A percentile compares a stretch with the other conserved stretches of the same genome.
Conservation (phyloP, 331 rosid genomes). For the Quercus tomentella region DNA sequence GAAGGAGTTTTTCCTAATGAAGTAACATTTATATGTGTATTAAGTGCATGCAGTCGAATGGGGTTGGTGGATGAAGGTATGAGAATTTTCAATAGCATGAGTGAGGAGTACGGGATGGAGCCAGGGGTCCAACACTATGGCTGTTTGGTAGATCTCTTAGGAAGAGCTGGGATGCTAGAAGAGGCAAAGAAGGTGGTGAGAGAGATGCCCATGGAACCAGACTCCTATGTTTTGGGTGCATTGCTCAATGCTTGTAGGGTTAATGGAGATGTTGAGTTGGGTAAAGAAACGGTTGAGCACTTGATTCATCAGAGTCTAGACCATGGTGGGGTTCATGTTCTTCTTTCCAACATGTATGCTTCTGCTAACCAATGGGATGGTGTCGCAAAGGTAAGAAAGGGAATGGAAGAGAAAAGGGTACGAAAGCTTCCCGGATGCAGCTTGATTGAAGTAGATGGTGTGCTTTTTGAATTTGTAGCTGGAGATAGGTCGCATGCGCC, state of each 20-base stretch:
- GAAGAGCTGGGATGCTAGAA: conserved; percentile 48
- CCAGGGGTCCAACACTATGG: conserved; percentile 47
- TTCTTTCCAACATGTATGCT: conserved; percentile 47
- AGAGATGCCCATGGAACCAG: conserved; percentile 50
- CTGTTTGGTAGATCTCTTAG: conserved; percentile 50
- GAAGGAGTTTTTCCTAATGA: conserved; percentile 47
- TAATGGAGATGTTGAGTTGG: conserved; percentile 40
- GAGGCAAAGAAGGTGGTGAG: conserved; percentile 38
- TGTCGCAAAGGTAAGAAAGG: conserved; percentile 35
- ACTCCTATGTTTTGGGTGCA: conserved; percentile 44
- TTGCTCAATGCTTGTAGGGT: conserved; percentile 48
- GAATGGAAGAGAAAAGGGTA: conserved; percentile 35
- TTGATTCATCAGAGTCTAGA: conserved; percentile 34
- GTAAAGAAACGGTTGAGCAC: conserved; percentile 27
- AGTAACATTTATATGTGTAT: conserved; percentile 42
- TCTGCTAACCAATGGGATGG: conserved; percentile 40
- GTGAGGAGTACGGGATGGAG: conserved; percentile 17
- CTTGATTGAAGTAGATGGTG: conserved; percentile 29
- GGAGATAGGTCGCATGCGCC: conserved; percentile 31
- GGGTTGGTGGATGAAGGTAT: conserved; percentile 41
- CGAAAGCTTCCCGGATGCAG: conserved; percentile 46
- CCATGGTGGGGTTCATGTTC: conserved; percentile 44
- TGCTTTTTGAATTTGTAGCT: conserved; percentile 36
- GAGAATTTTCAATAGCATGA: conserved; percentile 37
- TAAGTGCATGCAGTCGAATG: conserved; percentile 50